Evolutionary conservation across 352 stramenopile genomes (phyloP).

Genomic region (Phytophthora citricola): DNA sequence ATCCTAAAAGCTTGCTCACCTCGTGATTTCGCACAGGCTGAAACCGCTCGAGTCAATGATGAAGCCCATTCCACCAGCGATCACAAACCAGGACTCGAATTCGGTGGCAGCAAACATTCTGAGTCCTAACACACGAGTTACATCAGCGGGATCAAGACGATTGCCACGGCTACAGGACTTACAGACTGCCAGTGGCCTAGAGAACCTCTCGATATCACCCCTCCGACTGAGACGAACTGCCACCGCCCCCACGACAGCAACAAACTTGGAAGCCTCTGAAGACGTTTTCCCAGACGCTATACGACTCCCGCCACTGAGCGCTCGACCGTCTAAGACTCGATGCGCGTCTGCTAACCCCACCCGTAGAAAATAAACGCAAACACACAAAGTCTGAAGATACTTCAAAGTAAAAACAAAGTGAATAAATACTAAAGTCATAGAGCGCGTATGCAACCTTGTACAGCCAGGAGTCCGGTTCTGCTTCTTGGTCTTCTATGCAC

Average conservation of each 20-base stretch:
- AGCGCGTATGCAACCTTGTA: constrained; percentile 12
- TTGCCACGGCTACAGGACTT: constrained; percentile 30
- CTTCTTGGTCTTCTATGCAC: constrained; percentile 10
- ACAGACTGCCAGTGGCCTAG: constrained; percentile 7
- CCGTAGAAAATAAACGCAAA: constrained; percentile 16
- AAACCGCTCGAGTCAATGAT: constrained; percentile 44
- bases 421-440: constrained; percentile 41
- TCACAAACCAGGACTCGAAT: constrained; percentile 31
- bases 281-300: constrained; percentile 38
- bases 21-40: constrained; percentile 33
- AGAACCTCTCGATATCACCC: constrained; percentile 40
- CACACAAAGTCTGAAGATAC: constrained; percentile 1
- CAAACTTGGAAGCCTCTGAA: constrained; percentile 20
- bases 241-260: constrained; percentile 42
- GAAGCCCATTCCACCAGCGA: constrained; percentile 20
- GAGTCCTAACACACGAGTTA: constrained; percentile 20
- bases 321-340: constrained; percentile 19
- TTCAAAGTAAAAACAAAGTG: constrained; percentile 15
- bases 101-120: constrained; percentile 6
- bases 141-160: constrained; percentile 34
- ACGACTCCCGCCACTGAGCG: constrained; percentile 58
- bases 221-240: constrained; percentile 51
- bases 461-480: constrained; percentile 10
- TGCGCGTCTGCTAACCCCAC: constrained; percentile 13
- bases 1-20: constrained; percentile 5